Base-by-base conservation (phyloP, 2,329 filamentous ascomycete genomes). In the Pseudogymnoascus sp. region DNA sequence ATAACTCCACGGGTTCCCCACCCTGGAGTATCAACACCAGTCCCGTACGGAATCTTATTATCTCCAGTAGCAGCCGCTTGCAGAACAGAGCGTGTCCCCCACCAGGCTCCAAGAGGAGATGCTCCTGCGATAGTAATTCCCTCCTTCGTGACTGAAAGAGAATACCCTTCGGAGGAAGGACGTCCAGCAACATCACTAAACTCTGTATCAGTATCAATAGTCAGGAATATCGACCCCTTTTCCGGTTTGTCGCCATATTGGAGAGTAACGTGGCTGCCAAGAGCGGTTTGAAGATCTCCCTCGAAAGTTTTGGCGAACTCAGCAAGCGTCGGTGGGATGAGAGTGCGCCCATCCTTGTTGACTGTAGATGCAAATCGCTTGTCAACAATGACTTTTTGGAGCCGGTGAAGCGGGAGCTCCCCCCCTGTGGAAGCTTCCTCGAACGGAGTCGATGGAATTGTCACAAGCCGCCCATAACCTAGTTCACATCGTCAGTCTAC, bases 101-200 rank as follows among this genome's bases (percentile, higher is more conserved):
- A 84, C 79, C 80, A 84, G 59, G 75, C 78, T 8, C 82, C 82
- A 5, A 83, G 73, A 0, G 81, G 76, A 59, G 80, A 81, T 5
- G 81, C 79, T 1, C 81, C 82, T 2, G 72, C 72, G 64, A 85
- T 78, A 9, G 70, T 72, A 11, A 83, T 71, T 2, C 76, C 75
- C 9, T 71, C 66, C 4, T 67, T 61, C 13, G 71, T 72, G 3
- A 81, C 71, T 9, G 73, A 71, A 9, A 84, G 70, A 3, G 71
- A 71, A 68, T 84, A 82, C 6, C 76, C 79, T 66, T 84, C 80
- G 0, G 77, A 75, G 0, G 79, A 81, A 37, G 66, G 68, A 6
- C 77, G 71, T 0, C 79, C 79, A 10, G 76, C 78, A 4, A 72
- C 78, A 66, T 81, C 76, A 1, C 72, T 68, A 65, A 76, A 81